Evolutionary conservation across 2,329 filamentous ascomycete genomes (phyloP).

Genomic region (Fusarium palustre): DNA sequence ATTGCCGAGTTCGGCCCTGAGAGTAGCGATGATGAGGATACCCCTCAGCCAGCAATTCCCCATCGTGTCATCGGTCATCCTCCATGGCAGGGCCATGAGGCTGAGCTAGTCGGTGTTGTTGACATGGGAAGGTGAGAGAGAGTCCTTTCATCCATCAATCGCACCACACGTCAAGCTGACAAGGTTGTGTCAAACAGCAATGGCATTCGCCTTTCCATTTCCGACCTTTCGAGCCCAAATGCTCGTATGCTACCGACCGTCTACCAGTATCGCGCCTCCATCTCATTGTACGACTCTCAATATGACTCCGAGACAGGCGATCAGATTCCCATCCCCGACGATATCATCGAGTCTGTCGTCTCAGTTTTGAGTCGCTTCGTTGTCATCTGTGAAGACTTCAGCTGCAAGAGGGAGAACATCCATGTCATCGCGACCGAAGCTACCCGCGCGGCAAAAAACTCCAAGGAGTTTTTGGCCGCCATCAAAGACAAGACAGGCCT

Average conservation of each 20-base stretch:
- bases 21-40: constrained; percentile 28
- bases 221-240: constrained; percentile 57
- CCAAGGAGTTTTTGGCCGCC: constrained; percentile 43
- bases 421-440: constrained; percentile 51
- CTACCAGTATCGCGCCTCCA: constrained; percentile 48
- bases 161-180: constrained; percentile 18
- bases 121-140: constrained; percentile 53
- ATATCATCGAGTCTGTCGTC: constrained; percentile 46
- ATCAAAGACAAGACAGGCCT: constrained; percentile 69
- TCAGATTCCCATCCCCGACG: constrained; percentile 48
- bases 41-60: constrained; percentile 4
- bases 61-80: constrained; percentile 41
- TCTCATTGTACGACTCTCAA: constrained; percentile 51
- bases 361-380: constrained; percentile 47
- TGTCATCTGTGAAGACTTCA: constrained; percentile 47
- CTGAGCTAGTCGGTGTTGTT: constrained; percentile 51
- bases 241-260: constrained; percentile 69
- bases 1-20: constrained; percentile 37
- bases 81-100: constrained; percentile 49
- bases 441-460: constrained; percentile 49
- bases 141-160: background rate
- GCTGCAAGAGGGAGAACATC: constrained; percentile 42
- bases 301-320: constrained; percentile 49
- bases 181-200: constrained; percentile 60
- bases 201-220: constrained; percentile 78